Percentiles rank a stretch among this genome's conserved stretches.
phyloP scores from a whole-genome alignment of 2,329 filamentous ascomycete genomes.

The Aspergillus felis region DNA sequence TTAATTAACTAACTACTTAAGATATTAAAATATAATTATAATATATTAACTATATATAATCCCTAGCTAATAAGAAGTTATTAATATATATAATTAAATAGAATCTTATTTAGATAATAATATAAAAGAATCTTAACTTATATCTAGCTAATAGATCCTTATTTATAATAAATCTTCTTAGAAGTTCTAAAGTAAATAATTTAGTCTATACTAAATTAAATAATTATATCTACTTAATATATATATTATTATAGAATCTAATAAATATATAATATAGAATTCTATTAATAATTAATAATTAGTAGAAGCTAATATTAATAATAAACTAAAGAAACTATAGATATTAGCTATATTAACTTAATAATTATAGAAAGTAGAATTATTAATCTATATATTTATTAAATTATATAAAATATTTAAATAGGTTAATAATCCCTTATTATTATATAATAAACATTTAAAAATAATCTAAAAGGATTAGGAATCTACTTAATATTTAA shows the following conservation, averaged over 20 bases:
- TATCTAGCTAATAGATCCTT: background rate
- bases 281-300: background rate
- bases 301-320: background rate
- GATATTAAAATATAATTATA: too few species aligned
- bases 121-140: background rate
- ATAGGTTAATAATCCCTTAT: background rate
- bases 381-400: background rate
- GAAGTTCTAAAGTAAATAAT: background rate
- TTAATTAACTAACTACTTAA: too few species aligned
- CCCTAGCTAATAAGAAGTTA: too few species aligned
- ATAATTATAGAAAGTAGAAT: background rate
- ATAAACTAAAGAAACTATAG: background rate
- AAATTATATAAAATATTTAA: background rate
- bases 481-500: too few species aligned
- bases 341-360: background rate
- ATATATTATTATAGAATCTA: background rate
- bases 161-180: background rate
- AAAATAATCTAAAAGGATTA: background rate
- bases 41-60: too few species aligned
- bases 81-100: background rate
- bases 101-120: background rate
- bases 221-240: background rate
- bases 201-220: background rate
- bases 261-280: background rate
- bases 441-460: background rate